A percentile compares a stretch with the other conserved stretches of the same genome.
Evolutionary conservation across 2,329 filamentous ascomycete species (phyloP).

Genomic region (Penicillium olsonii): DNA sequence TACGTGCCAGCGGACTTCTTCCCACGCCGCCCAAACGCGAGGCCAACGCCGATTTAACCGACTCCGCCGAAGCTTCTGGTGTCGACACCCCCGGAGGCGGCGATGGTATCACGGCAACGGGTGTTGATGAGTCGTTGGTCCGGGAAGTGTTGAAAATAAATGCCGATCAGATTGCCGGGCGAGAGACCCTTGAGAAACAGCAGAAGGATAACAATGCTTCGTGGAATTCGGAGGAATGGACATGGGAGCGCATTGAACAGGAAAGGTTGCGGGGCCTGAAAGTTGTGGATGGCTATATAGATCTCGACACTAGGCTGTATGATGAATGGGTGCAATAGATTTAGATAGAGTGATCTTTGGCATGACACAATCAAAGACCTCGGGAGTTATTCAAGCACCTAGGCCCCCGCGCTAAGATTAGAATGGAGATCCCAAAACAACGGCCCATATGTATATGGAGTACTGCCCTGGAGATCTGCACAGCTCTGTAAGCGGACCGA

Average conservation of each 20-base stretch:
- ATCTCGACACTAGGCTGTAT: constrained; percentile 54
- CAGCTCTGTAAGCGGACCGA: not conserved
- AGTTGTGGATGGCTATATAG: constrained; percentile 57
- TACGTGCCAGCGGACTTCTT: constrained; percentile 71
- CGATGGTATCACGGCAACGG: constrained; percentile 36
- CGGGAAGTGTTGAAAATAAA: constrained; percentile 39
- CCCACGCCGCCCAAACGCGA: constrained; percentile 65
- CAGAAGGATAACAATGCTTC: constrained; percentile 33
- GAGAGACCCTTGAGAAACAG: constrained; percentile 32
- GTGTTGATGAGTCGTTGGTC: constrained; percentile 38
- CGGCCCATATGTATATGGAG: not conserved
- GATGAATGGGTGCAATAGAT: constrained; percentile 44
- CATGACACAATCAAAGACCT: not conserved
- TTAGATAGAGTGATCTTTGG: not conserved
- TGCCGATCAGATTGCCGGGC: constrained; percentile 30
- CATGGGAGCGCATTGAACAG: constrained; percentile 61
- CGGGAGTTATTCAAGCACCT: not conserved
- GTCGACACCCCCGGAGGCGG: constrained; percentile 34
- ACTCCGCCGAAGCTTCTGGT: constrained; percentile 28
- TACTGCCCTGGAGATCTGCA: constrained; percentile 1
- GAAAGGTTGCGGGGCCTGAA: constrained; percentile 58
- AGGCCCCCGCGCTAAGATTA: constrained; percentile 1
- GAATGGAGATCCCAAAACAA: not conserved
- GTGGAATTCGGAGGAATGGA: constrained; percentile 51
- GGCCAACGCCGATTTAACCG: constrained; percentile 19